Conservation (phyloP, 164 flowering plant genomes). For the Berberis vulgaris region DNA sequence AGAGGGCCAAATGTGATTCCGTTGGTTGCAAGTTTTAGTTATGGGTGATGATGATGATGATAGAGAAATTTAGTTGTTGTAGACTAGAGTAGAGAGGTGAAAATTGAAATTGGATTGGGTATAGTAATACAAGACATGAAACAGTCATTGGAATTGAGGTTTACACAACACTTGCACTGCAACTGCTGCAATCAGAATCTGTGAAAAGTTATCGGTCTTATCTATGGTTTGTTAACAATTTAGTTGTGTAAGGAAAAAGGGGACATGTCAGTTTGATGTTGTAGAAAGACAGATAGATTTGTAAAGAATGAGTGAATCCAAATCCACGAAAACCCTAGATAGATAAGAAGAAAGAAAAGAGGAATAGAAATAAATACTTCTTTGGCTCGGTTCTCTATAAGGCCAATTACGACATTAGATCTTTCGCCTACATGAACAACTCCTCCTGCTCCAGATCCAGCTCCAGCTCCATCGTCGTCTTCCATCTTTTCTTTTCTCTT, state of each 20-base stretch:
- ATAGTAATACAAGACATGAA: too few species aligned
- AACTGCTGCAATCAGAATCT: too few species aligned
- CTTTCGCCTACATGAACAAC: background rate
- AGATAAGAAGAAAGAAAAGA: background rate
- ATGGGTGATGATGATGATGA: too few species aligned
- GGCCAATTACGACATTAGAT: background rate
- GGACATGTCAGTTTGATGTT: background rate
- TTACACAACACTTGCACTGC: too few species aligned
- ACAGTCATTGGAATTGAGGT: too few species aligned
- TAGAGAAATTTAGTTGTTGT: too few species aligned
- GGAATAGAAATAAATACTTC: background rate
- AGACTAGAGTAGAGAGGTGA: too few species aligned
- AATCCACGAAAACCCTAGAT: background rate
- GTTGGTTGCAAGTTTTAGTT: too few species aligned
- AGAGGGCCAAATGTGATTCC: too few species aligned
- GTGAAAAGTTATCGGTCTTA: background rate
- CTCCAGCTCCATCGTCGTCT: background rate
- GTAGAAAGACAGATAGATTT: background rate
- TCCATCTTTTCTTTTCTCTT: background rate
- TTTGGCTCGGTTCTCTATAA: conserved; percentile 2
- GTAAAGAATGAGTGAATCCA: background rate
- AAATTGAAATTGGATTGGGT: too few species aligned
- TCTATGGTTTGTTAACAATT: background rate
- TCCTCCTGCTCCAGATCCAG: background rate
- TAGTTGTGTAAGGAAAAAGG: background rate